Evolutionary conservation across 768 basidiomycete species (phyloP), one percentile per base, ranked within the genome.

Genomic region (Termitomyces sp.): DNA sequence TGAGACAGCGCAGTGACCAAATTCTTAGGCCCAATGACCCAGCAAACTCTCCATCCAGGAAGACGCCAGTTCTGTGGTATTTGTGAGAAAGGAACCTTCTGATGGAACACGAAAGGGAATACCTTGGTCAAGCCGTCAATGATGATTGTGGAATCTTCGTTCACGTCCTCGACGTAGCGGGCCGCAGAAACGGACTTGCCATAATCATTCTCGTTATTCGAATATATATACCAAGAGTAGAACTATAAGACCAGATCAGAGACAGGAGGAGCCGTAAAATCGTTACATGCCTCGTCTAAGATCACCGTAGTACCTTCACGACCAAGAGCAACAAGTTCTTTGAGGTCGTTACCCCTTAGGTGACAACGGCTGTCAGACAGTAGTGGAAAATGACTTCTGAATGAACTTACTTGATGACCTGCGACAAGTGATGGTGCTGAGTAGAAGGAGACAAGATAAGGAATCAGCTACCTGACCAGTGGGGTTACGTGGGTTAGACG

Each of bases 171-270:
- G 43, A 98, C 75, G 62, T 86, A 95, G 65, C 80, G 78, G 0
- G 94, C 93, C 0, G 88, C 89, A 9, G 90, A 93, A 28, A 96
- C 68, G 9, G 88, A 86, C 58, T 84, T 82, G 15, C 93, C 93
- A 54, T 78, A 78, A 57, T 93, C 89, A 51, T 77, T 74, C 12
- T 83, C 83, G 55, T 82, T 70, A 44, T 95, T 90, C 11, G 87
- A 90, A 67, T 95, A 96, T 52, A 93, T 87, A 68, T 96, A 95
- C 92, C 93, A 96, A 10, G 90, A 92, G 66, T 97, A 96, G 70
- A 95, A 93, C 86, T 95, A 60, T 32, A 2, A 60, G 40, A 19
- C 61, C 57, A 41, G 21, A 41, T n/a, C 46, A 44, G 26, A 45
- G 51, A 26, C 50, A 26, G 51, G 22, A 41, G 32, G 26, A 45